Evolutionary conservation across 129 eudicot genomes (phyloP), one percentile per base, ranked within the genome.

Genomic region (Mikania micrantha): DNA sequence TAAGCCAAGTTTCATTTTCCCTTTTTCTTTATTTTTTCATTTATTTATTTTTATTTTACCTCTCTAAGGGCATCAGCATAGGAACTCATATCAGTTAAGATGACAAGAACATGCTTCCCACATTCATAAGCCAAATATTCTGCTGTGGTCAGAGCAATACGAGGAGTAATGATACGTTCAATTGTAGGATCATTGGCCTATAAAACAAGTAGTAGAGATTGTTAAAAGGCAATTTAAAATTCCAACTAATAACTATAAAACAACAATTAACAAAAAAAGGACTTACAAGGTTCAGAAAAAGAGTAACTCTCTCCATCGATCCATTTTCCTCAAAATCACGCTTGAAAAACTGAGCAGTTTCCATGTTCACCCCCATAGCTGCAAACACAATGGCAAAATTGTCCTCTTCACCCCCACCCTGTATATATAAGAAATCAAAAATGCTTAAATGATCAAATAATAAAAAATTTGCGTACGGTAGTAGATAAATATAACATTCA

Each of bases 321-420:
- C 99, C 99, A 79, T 93, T 93, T 77, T 93, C 99, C 83, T 93
- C 99, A 68, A 93, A 93, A 85, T 93, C 99, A 79, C 99, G 99
- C 79, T 93, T 93, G 72, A 93, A 93, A 63, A 93, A 93, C 64
- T 89, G 96, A 27, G 99, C 99, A 25, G 99, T 93, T 75, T 93
- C 99, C 99, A 93, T 93, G 82, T 93, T 93, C 68, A 93, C 99
- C 44, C 99, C 99, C 99, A 93, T 93, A 75, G 99, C 99, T 4
- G 99, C 99, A 81, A 93, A 93, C 9, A 93, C 99, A 59, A 93
- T 93, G 66, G 99, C 99, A 84, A 93, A 93, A 58, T 93, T 88
- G 83, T 93, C 98, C 73, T 93, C 99, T 79, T 80, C 99, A 16
- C 85, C 92, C 50, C 63, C 96, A 77, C 54, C 10, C 80, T 68